Base-by-base conservation (phyloP, 768 basidiomycete genomes). In the Auriscalpium microsporum region DNA sequence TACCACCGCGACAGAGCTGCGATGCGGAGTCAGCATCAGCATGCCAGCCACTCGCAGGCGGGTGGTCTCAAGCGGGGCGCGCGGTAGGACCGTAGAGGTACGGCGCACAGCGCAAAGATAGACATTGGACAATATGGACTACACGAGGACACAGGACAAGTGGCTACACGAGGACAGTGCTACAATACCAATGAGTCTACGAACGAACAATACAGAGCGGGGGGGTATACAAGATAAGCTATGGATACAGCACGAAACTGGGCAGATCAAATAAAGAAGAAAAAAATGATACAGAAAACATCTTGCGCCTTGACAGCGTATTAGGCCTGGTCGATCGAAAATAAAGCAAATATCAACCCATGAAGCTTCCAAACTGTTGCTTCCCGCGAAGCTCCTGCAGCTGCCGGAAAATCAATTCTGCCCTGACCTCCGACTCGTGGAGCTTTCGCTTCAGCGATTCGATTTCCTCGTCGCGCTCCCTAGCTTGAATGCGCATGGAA, bases 391-490 rank as follows among this genome's bases (percentile, higher is more conserved):
- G 46, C 46, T 47, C 50, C 46, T 58, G 57, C 6, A 56, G 55
- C 46, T 47, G 45, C 46, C 56, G 50, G 6, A 56, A 50, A 45
- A 59, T 42, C 36, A 13, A 50, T 17, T 59, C 56, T 19, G 53
- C 53, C 56, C 52, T 50, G 51, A 37, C 52, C 53, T 59, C 52
- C 10, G 58, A 52, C 21, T 57, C 58, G 23, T 14, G 8, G 34
- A 59, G 58, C 38, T 54, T 38, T 38, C 51, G 58, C 38, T 34
- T 53, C 48, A 59, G 58, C 33, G 23, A n/a, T 23, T 50, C 48
- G 47, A 51, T 54, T 46, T 59, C 58, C 28, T 50, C 48, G 21
- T 45, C 51, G 14, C 45, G 52, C 23, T 53, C 52, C 38, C 40
- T 40, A 45, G 53, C 58, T 44, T 21, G 49, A 37, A 47, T 53